Evolutionary conservation across 2,329 filamentous ascomycete genomes (phyloP).

Genomic region (Exophiala aquamarina): DNA sequence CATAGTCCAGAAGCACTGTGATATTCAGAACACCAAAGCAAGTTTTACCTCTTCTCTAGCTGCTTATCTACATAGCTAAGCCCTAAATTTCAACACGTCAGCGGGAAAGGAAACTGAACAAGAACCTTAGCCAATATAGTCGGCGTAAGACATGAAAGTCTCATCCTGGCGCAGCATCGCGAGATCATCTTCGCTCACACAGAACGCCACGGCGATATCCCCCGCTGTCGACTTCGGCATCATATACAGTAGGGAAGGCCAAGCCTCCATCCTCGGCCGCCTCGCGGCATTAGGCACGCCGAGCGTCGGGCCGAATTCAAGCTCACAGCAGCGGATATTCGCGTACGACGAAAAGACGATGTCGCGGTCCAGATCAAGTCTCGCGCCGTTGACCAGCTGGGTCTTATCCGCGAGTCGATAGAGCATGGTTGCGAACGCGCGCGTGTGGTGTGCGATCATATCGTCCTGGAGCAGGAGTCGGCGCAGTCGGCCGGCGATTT

Average conservation of each 20-base stretch:
- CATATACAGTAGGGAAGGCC: slow-evolving; percentile 53
- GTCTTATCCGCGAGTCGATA: slow-evolving; percentile 37
- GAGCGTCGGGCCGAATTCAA: slow-evolving; percentile 50
- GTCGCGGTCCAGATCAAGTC: slow-evolving; percentile 41
- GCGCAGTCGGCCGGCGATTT: slow-evolving; percentile 42
- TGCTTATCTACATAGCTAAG: no score
- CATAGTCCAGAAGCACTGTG: no score
- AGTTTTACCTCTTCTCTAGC: no score
- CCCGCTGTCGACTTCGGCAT: slow-evolving; percentile 48
- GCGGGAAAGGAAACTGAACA: no score
- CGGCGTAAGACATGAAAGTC: slow-evolving; percentile 42
- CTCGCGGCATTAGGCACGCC: slow-evolving; percentile 50
- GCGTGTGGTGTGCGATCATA: slow-evolving; percentile 38
- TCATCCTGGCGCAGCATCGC: slow-evolving; percentile 43
- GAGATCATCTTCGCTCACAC: slow-evolving; percentile 51
- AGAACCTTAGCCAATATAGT: slow-evolving; percentile 21
- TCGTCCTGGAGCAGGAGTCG: slow-evolving; percentile 38
- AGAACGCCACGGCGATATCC: slow-evolving; percentile 46
- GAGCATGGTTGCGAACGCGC: slow-evolving; percentile 45
- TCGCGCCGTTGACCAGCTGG: slow-evolving; percentile 35
- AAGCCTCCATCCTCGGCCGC: slow-evolving; percentile 46
- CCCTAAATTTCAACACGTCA: no score
- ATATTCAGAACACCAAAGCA: no score
- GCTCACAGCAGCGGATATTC: slow-evolving; percentile 44
- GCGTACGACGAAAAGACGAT: slow-evolving; percentile 58